Percentiles rank a stretch among this genome's conserved stretches.
Conservation (phyloP, 306 rosid species). For the Styphnolobium japonicum region DNA sequence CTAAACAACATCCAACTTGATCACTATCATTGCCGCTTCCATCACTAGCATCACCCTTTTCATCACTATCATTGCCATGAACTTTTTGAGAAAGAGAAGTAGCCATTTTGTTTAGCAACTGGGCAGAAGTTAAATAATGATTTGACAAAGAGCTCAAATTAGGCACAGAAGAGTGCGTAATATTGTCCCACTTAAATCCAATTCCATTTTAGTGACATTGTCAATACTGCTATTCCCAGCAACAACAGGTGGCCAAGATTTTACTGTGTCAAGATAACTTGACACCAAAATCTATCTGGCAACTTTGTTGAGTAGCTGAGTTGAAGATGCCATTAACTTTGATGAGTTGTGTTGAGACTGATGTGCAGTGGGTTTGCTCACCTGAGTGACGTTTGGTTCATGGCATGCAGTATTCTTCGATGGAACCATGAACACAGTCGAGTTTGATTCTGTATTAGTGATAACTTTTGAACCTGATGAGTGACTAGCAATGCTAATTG, state of each 20-base stretch:
- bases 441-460: background rate
- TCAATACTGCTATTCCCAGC: background rate
- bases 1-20: background rate
- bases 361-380: background rate
- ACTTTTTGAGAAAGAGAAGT: background rate
- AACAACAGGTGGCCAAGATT: background rate
- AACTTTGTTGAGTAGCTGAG: constrained; percentile 14
- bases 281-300: constrained; percentile 14
- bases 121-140: background rate
- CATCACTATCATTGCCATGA: background rate
- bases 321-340: constrained; percentile 11
- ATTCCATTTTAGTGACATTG: background rate
- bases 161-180: background rate
- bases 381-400: background rate
- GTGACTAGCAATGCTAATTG: background rate
- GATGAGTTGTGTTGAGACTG: background rate
- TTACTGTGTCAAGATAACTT: background rate
- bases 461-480: background rate
- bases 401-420: background rate
- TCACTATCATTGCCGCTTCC: background rate
- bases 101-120: constrained; percentile 25
- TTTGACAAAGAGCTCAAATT: background rate
- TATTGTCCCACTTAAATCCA: background rate
- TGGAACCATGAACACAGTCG: background rate
- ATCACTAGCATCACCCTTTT: background rate